Percentiles rank a stretch among this genome's conserved stretches.
These are phyloP conservation scores for Magnaporthiopsis incrustans DNA, from an alignment of 2,329 filamentous ascomycete species.

Conservation along the genomic window DNA sequence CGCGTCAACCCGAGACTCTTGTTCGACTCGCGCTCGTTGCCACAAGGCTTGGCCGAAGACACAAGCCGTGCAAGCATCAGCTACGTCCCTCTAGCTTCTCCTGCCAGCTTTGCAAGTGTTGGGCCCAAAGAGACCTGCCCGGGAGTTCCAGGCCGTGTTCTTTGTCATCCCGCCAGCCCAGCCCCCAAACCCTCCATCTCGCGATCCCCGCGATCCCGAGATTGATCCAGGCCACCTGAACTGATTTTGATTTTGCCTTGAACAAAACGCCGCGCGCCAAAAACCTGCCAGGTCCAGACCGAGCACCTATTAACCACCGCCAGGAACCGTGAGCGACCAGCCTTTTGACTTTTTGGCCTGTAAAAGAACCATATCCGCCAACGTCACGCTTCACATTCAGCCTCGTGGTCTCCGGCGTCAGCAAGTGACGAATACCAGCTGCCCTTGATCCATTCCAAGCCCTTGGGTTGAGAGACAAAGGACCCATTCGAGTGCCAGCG, in stretches of 20 bases:
- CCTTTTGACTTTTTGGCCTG: background rate
- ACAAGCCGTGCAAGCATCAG: background rate
- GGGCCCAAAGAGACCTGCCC: background rate
- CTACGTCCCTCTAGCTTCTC: background rate
- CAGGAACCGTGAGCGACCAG: background rate
- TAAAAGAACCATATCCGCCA: background rate
- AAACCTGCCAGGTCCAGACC: background rate
- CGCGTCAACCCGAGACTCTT: background rate
- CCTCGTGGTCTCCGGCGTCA: constrained; percentile 36
- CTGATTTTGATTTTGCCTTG: background rate
- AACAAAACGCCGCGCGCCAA: background rate
- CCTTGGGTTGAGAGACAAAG: background rate
- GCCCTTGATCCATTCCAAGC: constrained; percentile 7
- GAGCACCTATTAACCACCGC: background rate
- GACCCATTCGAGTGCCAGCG: background rate
- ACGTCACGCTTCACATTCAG: constrained; percentile 25
- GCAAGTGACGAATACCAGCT: constrained; percentile 25
- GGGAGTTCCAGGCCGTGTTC: background rate
- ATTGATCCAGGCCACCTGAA: background rate
- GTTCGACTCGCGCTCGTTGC: background rate
- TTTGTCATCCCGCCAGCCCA: background rate
- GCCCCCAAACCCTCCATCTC: background rate
- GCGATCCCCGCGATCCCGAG: constrained; percentile 1
- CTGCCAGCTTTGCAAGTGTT: constrained; percentile 1
- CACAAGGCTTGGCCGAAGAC: background rate